Evolutionary conservation across 495 filamentous ascomycete species (phyloP).

Genomic region (Penicillium ucsense): DNA sequence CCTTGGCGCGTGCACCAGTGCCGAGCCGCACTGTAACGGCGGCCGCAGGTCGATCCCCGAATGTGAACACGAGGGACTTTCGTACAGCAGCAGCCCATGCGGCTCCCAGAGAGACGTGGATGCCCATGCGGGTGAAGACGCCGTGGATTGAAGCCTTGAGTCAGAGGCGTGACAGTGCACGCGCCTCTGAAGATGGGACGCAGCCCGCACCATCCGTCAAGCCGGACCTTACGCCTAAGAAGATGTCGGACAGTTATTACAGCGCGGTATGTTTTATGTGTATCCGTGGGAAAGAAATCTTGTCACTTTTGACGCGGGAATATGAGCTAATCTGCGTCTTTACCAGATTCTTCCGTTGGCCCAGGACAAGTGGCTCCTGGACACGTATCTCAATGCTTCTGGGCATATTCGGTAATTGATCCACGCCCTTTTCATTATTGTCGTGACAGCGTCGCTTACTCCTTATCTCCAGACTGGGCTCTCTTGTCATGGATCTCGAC

Average conservation of each 20-base stretch:
- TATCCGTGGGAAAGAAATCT: neutral
- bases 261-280: conserved; percentile 39
- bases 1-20: neutral
- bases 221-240: conserved; percentile 48
- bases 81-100: conserved; percentile 20
- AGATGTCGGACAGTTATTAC: conserved; percentile 57
- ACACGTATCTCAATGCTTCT: conserved; percentile 57
- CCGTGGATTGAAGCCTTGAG: conserved; percentile 63
- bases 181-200: conserved; percentile 15
- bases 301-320: neutral
- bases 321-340: neutral
- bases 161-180: conserved; percentile 36
- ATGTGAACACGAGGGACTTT: conserved; percentile 15
- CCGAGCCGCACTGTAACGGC: conserved; percentile 10
- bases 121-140: conserved; percentile 50
- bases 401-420: conserved; percentile 49
- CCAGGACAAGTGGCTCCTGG: conserved; percentile 60
- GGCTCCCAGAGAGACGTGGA: conserved; percentile 27
- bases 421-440: neutral
- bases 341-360: conserved; percentile 52
- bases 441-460: neutral
- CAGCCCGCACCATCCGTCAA: conserved; percentile 21
- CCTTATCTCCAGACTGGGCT: conserved; percentile 42
- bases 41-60: conserved; percentile 4
- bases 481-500: conserved; percentile 74